Percentiles rank a stretch among this genome's conserved stretches.
Evolutionary conservation across 140 eudicot species (phyloP).

Genomic region (Stevia rebaudiana): DNA sequence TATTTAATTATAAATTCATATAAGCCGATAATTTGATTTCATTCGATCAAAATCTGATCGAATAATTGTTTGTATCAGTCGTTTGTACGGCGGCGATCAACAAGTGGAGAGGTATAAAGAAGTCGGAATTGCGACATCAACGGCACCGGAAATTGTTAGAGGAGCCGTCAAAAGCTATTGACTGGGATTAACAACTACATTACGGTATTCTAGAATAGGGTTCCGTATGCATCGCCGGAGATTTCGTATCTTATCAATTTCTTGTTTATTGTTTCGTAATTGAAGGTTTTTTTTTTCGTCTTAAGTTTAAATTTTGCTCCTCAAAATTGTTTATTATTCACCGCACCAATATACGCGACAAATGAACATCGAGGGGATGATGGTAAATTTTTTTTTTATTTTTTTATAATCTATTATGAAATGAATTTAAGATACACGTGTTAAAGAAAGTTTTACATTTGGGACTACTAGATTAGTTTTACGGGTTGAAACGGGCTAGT

Average conservation of each 20-base stretch:
- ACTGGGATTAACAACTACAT: neutral
- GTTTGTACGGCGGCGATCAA: constrained; percentile 55
- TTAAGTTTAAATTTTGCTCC: too few relatives aligned
- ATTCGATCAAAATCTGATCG: neutral
- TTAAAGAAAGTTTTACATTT: too few relatives aligned
- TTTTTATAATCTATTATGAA: too few relatives aligned
- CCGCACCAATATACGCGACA: too few relatives aligned
- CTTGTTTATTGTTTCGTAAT: neutral
- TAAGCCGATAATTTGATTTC: constrained; percentile 1
- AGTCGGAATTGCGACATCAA: constrained; percentile 38
- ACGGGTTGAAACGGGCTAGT: too few relatives aligned
- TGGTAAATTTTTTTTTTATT: too few relatives aligned
- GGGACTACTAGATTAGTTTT: too few relatives aligned
- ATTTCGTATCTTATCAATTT: neutral
- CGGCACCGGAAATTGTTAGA: constrained; percentile 29
- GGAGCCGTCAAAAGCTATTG: constrained; percentile 34
- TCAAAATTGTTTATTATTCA: too few relatives aligned
- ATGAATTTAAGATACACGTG: too few relatives aligned
- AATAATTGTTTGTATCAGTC: constrained; percentile 34
- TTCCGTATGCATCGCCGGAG: constrained; percentile 11
- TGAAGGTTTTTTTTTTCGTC: too few relatives aligned
- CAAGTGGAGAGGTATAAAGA: constrained; percentile 54
- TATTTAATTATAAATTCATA: neutral
- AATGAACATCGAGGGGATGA: too few relatives aligned
- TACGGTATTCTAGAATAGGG: constrained; percentile 18